Conservation (phyloP, 1,284 basidiomycete species). For the Ustilago curta region DNA sequence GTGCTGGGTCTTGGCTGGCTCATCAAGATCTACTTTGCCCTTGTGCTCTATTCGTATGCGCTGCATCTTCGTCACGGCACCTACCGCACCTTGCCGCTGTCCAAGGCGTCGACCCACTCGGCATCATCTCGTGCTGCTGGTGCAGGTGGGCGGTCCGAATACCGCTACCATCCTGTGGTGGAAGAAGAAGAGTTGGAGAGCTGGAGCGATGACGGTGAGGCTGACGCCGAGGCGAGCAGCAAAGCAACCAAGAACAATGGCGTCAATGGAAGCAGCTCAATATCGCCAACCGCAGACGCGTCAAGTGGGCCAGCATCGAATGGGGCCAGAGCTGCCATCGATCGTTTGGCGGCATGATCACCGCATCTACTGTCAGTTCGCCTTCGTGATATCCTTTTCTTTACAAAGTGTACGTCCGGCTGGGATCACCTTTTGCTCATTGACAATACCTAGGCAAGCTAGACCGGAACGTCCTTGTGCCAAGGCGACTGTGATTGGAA, state of each 20-base stretch:
- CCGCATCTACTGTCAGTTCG: background rate
- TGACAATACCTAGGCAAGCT: conserved; percentile 3
- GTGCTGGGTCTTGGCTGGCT: conserved; percentile 87
- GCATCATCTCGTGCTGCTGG: conserved; percentile 49
- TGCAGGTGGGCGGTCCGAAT: conserved; percentile 30
- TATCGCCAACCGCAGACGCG: conserved; percentile 4
- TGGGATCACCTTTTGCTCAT: background rate
- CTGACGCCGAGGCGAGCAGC: conserved; percentile 8
- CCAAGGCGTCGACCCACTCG: conserved; percentile 73
- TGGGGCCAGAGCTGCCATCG: conserved; percentile 34
- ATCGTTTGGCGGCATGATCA: conserved; percentile 32
- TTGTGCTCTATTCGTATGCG: conserved; percentile 92
- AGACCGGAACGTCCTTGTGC: background rate
- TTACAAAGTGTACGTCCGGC: background rate
- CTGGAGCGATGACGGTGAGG: conserved; percentile 61
- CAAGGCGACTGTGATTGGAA: background rate
- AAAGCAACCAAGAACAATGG: background rate
- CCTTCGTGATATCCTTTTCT: background rate
- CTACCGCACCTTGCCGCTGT: conserved; percentile 82
- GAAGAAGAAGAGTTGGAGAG: conserved; percentile 54
- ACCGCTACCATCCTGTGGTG: conserved; percentile 52
- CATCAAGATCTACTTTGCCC: conserved; percentile 92
- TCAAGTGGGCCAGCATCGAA: conserved; percentile 5
- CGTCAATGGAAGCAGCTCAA: conserved; percentile 14
- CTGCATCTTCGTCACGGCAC: conserved; percentile 90